These are phyloP conservation scores for Kwoniella pini DNA, from an alignment of 768 basidiomycete species.

Conservation along the genomic window DNA sequence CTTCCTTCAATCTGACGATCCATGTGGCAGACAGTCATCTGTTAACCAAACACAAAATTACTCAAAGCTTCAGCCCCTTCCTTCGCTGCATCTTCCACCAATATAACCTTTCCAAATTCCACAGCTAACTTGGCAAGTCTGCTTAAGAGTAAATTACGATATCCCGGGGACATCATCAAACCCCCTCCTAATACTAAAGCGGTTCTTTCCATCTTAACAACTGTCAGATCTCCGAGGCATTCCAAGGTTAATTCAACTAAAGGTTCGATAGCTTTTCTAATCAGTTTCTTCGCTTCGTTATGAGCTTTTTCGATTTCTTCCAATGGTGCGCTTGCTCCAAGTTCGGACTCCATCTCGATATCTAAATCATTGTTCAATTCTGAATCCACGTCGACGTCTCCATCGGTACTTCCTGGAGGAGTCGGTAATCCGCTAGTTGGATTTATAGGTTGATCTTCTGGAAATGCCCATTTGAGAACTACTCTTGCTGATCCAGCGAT, in stretches of 20 bases:
- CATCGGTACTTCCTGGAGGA: slow-evolving; percentile 13
- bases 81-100: slow-evolving; percentile 45
- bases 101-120: slow-evolving; percentile 29
- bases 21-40: too few species aligned
- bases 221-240: slow-evolving; percentile 27
- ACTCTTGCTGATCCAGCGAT: slow-evolving; percentile 45
- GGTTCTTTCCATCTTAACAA: slow-evolving; percentile 28
- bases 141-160: slow-evolving; percentile 29
- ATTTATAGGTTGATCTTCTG: slow-evolving; percentile 14
- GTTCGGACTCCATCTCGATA: not conserved
- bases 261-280: slow-evolving; percentile 26
- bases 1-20: too few species aligned
- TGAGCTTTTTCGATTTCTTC: slow-evolving; percentile 15
- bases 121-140: slow-evolving; percentile 32
- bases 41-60: not conserved
- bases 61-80: slow-evolving; percentile 43
- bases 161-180: slow-evolving; percentile 41
- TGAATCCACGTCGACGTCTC: too few species aligned
- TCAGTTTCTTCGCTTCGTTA: slow-evolving; percentile 31
- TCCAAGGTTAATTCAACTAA: slow-evolving; percentile 39
- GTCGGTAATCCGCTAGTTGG: slow-evolving; percentile 3
- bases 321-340: too few species aligned
- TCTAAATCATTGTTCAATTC: too few species aligned
- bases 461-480: slow-evolving; percentile 45
- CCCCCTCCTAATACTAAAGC: slow-evolving; percentile 49